These are phyloP conservation scores for Terana coerulea DNA, from an alignment of 768 basidiomycete genomes.

Conservation along the genomic window DNA sequence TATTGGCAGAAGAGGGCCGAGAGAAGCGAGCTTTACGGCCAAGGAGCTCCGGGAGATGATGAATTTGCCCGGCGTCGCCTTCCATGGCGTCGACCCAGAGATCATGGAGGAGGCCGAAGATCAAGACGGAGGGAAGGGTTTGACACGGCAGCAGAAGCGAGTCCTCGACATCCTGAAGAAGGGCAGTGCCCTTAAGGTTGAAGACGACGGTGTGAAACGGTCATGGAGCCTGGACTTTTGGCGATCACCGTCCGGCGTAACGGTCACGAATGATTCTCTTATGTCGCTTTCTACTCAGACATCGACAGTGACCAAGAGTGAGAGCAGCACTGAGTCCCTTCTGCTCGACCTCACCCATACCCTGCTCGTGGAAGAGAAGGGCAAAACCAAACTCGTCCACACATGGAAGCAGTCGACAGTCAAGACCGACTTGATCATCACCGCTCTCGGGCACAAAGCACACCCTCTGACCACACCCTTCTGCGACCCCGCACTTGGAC, in stretches of 20 bases:
- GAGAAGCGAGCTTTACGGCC: conserved; percentile 85
- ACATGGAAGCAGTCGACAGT: conserved; percentile 25
- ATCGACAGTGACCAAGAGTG: no score
- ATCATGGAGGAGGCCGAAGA: conserved; percentile 1
- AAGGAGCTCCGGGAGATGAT: conserved; percentile 91
- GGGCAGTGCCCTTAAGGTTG: conserved; percentile 45
- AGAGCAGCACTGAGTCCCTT: no score
- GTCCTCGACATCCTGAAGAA: conserved; percentile 62
- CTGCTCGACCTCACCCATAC: no score
- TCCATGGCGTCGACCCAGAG: conserved; percentile 55
- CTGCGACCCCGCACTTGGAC: conserved; percentile 53
- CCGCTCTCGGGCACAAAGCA: conserved; percentile 81
- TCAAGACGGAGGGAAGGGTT: conserved; percentile 11
- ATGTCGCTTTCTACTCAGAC: no score
- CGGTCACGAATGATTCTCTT: conserved; percentile 15
- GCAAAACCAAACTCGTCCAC: no score
- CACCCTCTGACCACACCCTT: conserved; percentile 54
- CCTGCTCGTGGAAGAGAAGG: no score
- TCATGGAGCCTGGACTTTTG: conserved; percentile 83
- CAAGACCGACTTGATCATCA: conserved; percentile 75
- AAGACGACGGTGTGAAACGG: conserved; percentile 47
- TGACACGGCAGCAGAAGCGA: conserved; percentile 64
- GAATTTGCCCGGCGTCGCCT: conserved; percentile 54
- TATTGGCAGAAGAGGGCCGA: conserved; percentile 80
- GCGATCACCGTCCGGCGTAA: conserved; percentile 58